phyloP scores from a whole-genome alignment of 192 early-diverging fungal genomes.

The Podila horticola region DNA sequence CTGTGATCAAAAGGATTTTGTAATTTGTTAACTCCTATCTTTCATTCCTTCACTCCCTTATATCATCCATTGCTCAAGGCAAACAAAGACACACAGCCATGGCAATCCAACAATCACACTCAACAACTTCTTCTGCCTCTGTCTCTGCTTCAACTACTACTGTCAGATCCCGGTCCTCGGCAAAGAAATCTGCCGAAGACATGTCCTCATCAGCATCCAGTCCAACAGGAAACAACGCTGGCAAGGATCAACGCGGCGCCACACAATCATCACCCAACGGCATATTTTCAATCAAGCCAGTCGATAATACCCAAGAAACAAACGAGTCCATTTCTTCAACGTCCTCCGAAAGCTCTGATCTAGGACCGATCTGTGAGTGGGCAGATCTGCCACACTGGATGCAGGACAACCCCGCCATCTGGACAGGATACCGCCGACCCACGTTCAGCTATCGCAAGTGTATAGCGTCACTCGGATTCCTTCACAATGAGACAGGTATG shows the following conservation, averaged over 20 bases:
- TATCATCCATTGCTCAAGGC: too few relatives aligned
- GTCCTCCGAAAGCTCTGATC: neutral
- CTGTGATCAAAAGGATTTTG: too few relatives aligned
- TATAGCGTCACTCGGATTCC: constrained; percentile 76
- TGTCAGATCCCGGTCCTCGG: neutral
- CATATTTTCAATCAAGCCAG: constrained; percentile 11
- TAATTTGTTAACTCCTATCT: too few relatives aligned
- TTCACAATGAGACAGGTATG: constrained; percentile 93
- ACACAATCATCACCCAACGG: neutral
- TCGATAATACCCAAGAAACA: neutral
- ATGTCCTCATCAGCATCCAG: neutral
- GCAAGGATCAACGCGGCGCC: neutral
- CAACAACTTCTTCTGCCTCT: neutral
- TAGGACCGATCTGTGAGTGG: constrained; percentile 31
- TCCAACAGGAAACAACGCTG: neutral
- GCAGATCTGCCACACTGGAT: constrained; percentile 79
- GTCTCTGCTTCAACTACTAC: neutral
- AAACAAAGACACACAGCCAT: too few relatives aligned
- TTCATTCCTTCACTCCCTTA: too few relatives aligned
- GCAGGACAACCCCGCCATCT: constrained; percentile 86
- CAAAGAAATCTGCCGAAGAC: neutral
- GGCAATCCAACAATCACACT: too few relatives aligned
- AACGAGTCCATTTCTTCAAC: neutral
- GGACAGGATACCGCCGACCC: constrained; percentile 82
- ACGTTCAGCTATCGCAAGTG: constrained; percentile 81